Base-by-base conservation (phyloP, 139 green algal genomes). In the Coelastrella sp. region DNA sequence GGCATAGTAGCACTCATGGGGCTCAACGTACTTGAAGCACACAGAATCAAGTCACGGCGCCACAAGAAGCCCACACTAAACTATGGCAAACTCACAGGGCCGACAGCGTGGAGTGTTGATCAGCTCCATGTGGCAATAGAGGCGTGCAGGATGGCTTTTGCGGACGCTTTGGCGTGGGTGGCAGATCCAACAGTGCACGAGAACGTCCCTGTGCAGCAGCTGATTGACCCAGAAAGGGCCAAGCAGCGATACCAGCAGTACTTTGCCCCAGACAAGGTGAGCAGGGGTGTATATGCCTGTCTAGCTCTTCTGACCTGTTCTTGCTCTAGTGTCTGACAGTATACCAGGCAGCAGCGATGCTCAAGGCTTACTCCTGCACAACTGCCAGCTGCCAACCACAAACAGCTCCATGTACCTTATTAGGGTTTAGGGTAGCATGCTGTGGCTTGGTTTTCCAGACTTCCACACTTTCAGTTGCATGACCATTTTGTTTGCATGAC, bases 1-100 rank as follows among this genome's bases (percentile, higher is more conserved):
- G 94, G 95, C 73, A 80, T 97, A 0, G 94, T 94, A 9, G 95
- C 95, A 4, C 91, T 97, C 15, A 89, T 96, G 82, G 95, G 94
- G 0, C 85, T 97, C 49, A 97, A 96, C 91, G 86, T 93, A n/a
- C 73, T 97, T n/a, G 95, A 97, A 58, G 87, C 87, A n/a, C 82
- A 94, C 24, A 59, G 19, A 8, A 25, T 78, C 17, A 57, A 88
- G 17, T 73, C 78, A 73, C 66, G 61, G 49, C 66, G 59, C n/a
- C 60, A 56, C 19, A 7, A 66, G 76, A 83, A 60, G 20, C 25
- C 49, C 22, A 27, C 17, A 25, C 20, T 49, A 59, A 75, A 70
- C 35, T 61, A 86, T 58, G 74, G 59, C 74, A 75, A 60, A 10
- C 19, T 24, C 6, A 14, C 66, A 22, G 20, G 11, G 11, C 35